Evolutionary conservation across 2,329 filamentous ascomycete genomes (phyloP).

Genomic region (Pseudohalonectria lignicola): DNA sequence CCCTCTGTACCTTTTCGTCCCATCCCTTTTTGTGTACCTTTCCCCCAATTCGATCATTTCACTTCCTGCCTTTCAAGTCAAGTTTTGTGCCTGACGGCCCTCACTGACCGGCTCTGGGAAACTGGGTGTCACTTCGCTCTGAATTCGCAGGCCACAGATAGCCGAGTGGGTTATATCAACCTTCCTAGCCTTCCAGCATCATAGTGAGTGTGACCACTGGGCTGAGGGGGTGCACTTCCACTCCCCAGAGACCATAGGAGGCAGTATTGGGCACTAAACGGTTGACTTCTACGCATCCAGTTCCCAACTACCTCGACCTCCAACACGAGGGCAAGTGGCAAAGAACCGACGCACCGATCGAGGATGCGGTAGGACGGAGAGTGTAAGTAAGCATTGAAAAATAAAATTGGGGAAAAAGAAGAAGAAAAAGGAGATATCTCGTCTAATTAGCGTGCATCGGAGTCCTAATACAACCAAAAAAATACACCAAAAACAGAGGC

Average conservation of each 20-base stretch:
- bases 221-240: too few species aligned
- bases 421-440: too few species aligned
- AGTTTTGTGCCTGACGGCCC: too few species aligned
- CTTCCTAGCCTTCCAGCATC: slow-evolving; percentile 15
- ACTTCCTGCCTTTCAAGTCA: too few species aligned
- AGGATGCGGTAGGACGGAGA: slow-evolving; percentile 21
- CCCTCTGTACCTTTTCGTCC: too few species aligned
- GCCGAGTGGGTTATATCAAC: slow-evolving; percentile 19
- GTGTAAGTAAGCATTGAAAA: slow-evolving; percentile 16
- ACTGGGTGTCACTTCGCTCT: background rate
- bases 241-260: too few species aligned
- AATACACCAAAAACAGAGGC: slow-evolving; percentile 14
- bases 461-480: too few species aligned
- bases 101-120: background rate
- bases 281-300: too few species aligned
- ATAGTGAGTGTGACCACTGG: slow-evolving; percentile 5
- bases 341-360: slow-evolving; percentile 1
- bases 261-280: too few species aligned
- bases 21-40: background rate
- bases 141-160: slow-evolving; percentile 16
- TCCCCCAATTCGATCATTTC: background rate
- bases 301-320: slow-evolving; percentile 10
- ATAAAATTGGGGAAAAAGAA: too few species aligned
- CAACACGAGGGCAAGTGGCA: slow-evolving; percentile 8
- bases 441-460: too few species aligned